Conservation (phyloP, 805 yeast genomes). For the Ogataea pignaliae region DNA sequence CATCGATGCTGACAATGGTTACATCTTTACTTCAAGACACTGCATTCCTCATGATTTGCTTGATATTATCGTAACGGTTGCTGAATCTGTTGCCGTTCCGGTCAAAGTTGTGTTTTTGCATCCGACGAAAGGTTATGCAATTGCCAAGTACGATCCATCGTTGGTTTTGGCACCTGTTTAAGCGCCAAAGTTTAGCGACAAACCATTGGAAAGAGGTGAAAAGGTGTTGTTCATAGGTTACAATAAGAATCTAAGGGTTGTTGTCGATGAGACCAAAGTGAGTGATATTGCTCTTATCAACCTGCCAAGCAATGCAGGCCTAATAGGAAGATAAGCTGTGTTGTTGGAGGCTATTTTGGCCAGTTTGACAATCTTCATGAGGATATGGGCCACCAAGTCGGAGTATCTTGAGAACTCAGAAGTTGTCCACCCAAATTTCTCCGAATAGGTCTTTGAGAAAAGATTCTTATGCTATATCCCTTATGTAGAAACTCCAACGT, state of each 20-base stretch:
- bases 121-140: constrained; percentile 82
- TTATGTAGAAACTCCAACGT: too few relatives aligned
- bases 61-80: constrained; percentile 74
- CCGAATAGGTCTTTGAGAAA: too few relatives aligned
- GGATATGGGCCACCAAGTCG: constrained; percentile 72
- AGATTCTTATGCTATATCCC: too few relatives aligned
- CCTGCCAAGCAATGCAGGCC: constrained; percentile 73
- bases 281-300: constrained; percentile 72
- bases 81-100: constrained; percentile 79
- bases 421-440: constrained; percentile 59
- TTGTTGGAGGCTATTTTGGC: constrained; percentile 93
- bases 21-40: constrained; percentile 71
- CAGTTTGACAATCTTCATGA: constrained; percentile 78
- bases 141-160: constrained; percentile 75
- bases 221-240: constrained; percentile 76
- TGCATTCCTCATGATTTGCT: constrained; percentile 78
- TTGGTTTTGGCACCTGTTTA: constrained; percentile 66
- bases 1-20: constrained; percentile 75
- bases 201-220: constrained; percentile 69
- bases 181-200: constrained; percentile 57
- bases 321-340: constrained; percentile 77
- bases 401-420: constrained; percentile 83
- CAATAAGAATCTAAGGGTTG: constrained; percentile 63
- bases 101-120: constrained; percentile 80
- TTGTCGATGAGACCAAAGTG: constrained; percentile 70